Evolutionary conservation across 78 protist genomes (phyloP), one percentile per base, ranked within the genome.

Genomic region (Diacronema lutheri): DNA sequence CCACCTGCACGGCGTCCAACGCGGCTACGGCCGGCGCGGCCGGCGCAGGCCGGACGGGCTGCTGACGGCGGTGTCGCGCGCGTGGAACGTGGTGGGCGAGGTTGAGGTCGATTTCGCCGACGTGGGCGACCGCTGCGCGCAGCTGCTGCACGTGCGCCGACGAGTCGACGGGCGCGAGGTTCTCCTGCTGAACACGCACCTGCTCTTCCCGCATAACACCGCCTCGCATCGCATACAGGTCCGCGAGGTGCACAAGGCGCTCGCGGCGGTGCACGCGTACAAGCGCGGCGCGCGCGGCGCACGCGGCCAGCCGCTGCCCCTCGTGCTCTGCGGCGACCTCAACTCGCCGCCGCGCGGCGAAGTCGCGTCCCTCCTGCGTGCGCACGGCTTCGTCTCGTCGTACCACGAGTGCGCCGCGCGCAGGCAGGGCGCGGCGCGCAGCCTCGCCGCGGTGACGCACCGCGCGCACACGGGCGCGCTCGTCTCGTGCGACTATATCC

Each of bases 291-390:
- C 12, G 29, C 29, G 23, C 23, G 5, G 61, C 5, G 23, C 61
- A 1, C 69, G 29, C 69, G 29, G n/a, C n/a, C n/a, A 9, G 29
- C 40, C 40, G 29, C n/a, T 62, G 35, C 69, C 69, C n/a, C 4
- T 62, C 35, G 35, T 62, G 35, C 29, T 62, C 35, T 62, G 69
- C 69, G 69, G 69, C 69, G 69, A 62, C 35, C 69, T 62, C 69
- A 62, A 62, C 69, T 16, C 35, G 16, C 7, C 50, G 16, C 50
- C 50, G 50, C 50, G 50, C 50, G 50, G 50, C 50, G 50, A 44
- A 3, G 50, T 44, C 50, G 50, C 50, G 50, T 7, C 16, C 50
- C 7, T 3, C 50, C 50, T 44, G 50, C 50, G 50, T 7, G 16
- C 16, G 50, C 7, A 44, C 50, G 50, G 50, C 3, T 44, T 44